Evolutionary conservation across 768 basidiomycete species (phyloP).

Genomic region (Kwoniella pini): DNA sequence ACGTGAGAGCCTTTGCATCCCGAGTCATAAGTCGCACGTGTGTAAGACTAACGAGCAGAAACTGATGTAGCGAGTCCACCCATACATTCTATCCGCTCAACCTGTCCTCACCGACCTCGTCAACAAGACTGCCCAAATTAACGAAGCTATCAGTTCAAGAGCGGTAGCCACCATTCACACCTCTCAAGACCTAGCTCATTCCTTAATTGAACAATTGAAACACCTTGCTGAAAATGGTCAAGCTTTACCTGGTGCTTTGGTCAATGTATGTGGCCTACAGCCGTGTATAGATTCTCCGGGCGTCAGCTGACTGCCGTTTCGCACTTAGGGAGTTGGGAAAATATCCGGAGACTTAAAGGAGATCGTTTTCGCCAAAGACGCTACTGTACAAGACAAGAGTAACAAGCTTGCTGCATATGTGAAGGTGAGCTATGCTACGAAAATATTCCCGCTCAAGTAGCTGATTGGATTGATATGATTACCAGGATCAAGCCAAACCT

Average conservation of each 20-base stretch:
- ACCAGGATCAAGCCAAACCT: conserved; percentile 48
- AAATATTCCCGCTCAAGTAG: not conserved
- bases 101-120: conserved; percentile 42
- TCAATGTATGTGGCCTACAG: conserved; percentile 31
- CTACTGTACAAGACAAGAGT: conserved; percentile 44
- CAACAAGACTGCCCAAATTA: conserved; percentile 45
- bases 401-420: conserved; percentile 49
- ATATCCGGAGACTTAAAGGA: conserved; percentile 39
- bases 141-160: conserved; percentile 44
- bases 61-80: conserved; percentile 45
- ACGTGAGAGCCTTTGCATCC: too few relatives aligned
- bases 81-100: conserved; percentile 33
- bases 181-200: conserved; percentile 40
- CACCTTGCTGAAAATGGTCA: conserved; percentile 42
- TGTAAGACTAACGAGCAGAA: too few relatives aligned
- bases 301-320: conserved; percentile 9
- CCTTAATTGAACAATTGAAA: conserved; percentile 46
- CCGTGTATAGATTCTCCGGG: not conserved
- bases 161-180: conserved; percentile 41
- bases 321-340: conserved; percentile 33
- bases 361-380: conserved; percentile 46
- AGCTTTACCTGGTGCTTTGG: conserved; percentile 33
- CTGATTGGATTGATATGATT: not conserved
- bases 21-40: too few relatives aligned
- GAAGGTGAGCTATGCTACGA: conserved; percentile 25